Conservation (phyloP, 2,329 filamentous ascomycete species). For the Phaeosphaeria sp. region DNA sequence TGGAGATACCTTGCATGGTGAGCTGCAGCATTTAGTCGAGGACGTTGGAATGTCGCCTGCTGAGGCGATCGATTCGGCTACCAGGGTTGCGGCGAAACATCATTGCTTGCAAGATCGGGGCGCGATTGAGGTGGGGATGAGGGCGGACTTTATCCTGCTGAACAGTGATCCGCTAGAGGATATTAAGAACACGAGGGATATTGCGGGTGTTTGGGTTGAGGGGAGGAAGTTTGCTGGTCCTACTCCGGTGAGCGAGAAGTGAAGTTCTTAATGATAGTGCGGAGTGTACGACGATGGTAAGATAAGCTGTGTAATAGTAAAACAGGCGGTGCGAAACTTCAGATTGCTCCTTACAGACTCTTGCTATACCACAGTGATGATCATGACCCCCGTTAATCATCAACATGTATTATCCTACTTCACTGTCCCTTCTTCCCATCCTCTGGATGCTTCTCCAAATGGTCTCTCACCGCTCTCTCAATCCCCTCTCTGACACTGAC, state of each 20-base stretch:
- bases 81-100: background rate
- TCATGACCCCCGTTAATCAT: too few species aligned
- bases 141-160: background rate
- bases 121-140: background rate
- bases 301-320: background rate
- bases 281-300: background rate
- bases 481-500: background rate
- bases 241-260: background rate
- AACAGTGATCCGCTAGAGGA: background rate
- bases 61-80: background rate
- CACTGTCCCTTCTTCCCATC: background rate
- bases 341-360: too few species aligned
- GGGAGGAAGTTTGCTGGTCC: background rate
- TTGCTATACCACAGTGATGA: too few species aligned
- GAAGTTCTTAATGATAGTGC: background rate
- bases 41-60: background rate
- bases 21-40: background rate
- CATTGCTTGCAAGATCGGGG: background rate
- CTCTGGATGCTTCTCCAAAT: background rate
- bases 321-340: too few species aligned
- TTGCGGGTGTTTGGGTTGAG: background rate
- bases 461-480: background rate
- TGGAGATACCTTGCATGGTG: background rate
- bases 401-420: too few species aligned
- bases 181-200: background rate